Base-by-base conservation (phyloP, 1,284 basidiomycete genomes). In the Cystobasidiaceae sp. region DNA sequence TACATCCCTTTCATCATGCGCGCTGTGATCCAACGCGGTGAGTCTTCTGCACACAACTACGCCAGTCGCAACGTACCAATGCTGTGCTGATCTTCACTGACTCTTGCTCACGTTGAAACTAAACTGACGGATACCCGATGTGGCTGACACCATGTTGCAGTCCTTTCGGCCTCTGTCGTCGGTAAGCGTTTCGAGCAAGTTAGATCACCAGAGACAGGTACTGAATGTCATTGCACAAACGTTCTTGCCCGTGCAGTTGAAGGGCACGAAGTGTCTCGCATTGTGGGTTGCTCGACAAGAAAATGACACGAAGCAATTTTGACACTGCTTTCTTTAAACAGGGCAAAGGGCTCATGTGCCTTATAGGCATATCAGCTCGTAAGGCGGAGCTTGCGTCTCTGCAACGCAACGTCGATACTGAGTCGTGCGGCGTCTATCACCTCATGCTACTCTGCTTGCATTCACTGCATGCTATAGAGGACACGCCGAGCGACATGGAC, bases 331-430 rank as follows among this genome's bases (percentile, higher is more conserved):
- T 30, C n/a, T 32, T 13, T 25, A 19, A 9, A 7, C 50, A 62
- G 60, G 60, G 60, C 9, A 52, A 27, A 33, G 61, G 61, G n/a
- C 25, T 64, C 6, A 64, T 64, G 61, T 64, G 61, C 25, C 52
- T 64, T 2, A 64, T 64, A 17, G 61, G 61, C 51, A 64, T 64
- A 9, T 55, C 41, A 21, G 56, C 28, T 2, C 4, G 54, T 48
- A 23, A 23, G 56, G n/a, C n/a, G n/a, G 19, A 56, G 41, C n/a
- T 28, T n/a, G 21, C 37, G 11, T 43, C 30, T n/a, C n/a, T n/a
- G n/a, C n/a, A n/a, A n/a, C n/a, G n/a, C 11, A 27, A 51, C 48
- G 11, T 8, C 7, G 21, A 19, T 5, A 15, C 21, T 27, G 17
- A 11, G 37, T 39, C 11, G n/a, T 11, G n/a, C 11, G 23, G n/a